These are phyloP conservation scores for Colletotrichum agaves DNA, from an alignment of 2,329 filamentous ascomycete species.

Conservation along the genomic window DNA sequence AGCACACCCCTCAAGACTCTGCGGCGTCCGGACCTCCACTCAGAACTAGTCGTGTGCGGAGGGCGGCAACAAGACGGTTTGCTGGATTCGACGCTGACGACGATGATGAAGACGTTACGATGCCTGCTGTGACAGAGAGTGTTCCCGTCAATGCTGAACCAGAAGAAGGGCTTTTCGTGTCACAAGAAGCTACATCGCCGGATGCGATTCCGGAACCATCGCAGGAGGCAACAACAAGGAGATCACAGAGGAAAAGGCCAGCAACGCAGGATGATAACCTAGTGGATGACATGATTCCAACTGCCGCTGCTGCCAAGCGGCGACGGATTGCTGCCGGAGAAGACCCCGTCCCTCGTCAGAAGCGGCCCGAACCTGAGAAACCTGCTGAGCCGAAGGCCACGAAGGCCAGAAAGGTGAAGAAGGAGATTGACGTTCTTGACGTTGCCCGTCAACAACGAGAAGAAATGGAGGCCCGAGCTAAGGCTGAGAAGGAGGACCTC, in stretches of 20 bases:
- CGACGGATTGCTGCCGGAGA: slow-evolving; percentile 72
- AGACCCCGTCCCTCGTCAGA: slow-evolving; percentile 53
- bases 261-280: slow-evolving; percentile 62
- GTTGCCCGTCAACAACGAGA: slow-evolving; percentile 69
- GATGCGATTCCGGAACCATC: slow-evolving; percentile 38
- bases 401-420: slow-evolving; percentile 61
- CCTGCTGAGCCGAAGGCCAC: slow-evolving; percentile 41
- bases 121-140: slow-evolving; percentile 40
- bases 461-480: slow-evolving; percentile 73
- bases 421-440: slow-evolving; percentile 76
- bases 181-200: slow-evolving; percentile 52
- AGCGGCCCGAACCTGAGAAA: slow-evolving; percentile 41
- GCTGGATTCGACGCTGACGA: slow-evolving; percentile 73
- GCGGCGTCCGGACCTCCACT: slow-evolving; percentile 40
- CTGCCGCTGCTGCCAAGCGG: slow-evolving; percentile 81
- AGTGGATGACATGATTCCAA: slow-evolving; percentile 80
- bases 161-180: slow-evolving; percentile 66
- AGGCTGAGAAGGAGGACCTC: slow-evolving; percentile 63
- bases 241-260: slow-evolving; percentile 57
- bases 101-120: slow-evolving; percentile 53
- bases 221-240: slow-evolving; percentile 38
- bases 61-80: slow-evolving; percentile 65
- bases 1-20: slow-evolving; percentile 23
- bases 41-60: slow-evolving; percentile 40
- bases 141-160: slow-evolving; percentile 41